Evolutionary conservation across 768 basidiomycete species (phyloP).

Genomic region (Leccinum incarnatum): DNA sequence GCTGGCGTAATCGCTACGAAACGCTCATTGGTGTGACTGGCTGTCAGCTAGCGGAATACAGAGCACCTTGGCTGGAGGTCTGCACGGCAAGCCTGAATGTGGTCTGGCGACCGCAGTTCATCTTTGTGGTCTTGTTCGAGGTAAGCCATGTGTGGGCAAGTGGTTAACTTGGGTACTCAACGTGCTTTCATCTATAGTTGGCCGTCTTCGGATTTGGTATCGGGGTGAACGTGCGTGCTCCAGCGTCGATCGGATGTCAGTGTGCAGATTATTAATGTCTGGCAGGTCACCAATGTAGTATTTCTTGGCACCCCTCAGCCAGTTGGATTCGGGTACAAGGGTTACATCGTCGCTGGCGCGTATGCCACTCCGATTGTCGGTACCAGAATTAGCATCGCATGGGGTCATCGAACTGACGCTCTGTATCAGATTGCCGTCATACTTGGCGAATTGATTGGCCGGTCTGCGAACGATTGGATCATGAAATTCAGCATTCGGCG

Average conservation of each 20-base stretch:
- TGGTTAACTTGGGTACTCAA: not conserved
- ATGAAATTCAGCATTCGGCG: conserved; percentile 41
- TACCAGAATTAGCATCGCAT: not conserved
- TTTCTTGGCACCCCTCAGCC: conserved; percentile 49
- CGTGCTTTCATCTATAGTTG: conserved; percentile 23
- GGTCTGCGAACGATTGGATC: conserved; percentile 50
- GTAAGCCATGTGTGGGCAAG: conserved; percentile 12
- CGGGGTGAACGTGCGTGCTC: conserved; percentile 39
- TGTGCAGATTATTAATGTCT: no score
- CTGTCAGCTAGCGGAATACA: conserved; percentile 41
- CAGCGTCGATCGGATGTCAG: not conserved
- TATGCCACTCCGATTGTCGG: conserved; percentile 46
- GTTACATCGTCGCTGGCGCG: conserved; percentile 39
- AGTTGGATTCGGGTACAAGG: conserved; percentile 44
- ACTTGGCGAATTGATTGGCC: conserved; percentile 50
- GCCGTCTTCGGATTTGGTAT: conserved; percentile 49
- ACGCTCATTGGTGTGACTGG: conserved; percentile 52
- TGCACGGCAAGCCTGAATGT: conserved; percentile 36
- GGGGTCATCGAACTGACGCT: not conserved
- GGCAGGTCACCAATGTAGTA: conserved; percentile 51
- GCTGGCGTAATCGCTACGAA: conserved; percentile 41
- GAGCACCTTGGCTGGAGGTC: conserved; percentile 39
- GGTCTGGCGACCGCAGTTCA: conserved; percentile 49
- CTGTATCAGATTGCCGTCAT: conserved; percentile 43
- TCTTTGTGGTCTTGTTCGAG: conserved; percentile 39